Evolutionary conservation across 108 stramenopile genomes (phyloP), one percentile per base, ranked within the genome.

Genomic region (Nitzschia sp.): DNA sequence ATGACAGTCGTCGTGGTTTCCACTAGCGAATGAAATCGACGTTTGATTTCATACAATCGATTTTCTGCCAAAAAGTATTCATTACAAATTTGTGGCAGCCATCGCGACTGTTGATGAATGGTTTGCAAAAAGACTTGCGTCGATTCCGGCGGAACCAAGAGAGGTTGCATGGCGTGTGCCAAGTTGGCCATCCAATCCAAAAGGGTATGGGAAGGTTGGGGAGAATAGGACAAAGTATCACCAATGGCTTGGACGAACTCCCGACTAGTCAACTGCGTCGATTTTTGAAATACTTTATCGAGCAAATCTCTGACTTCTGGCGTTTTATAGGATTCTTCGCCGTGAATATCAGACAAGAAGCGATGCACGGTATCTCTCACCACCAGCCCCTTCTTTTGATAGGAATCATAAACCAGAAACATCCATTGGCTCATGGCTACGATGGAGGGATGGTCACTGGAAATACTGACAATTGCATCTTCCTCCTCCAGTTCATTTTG

Each of bases 321-420:
- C 38, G 73, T 63, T 58, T 91, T 87, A 71, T 79, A 86, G 30
- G 83, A 85, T 28, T 89, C 87, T 53, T 94, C 92, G 31, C 92
- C 92, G 32, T 94, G 77, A 25, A 94, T 76, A 45, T 94, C 92
- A 16, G 84, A 78, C 36, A 94, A 59, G 73, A 91, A 94, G 50
- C 90, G 78, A 65, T 91, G 92, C 2, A 94, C 33, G 28, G 90
- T 94, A 67, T 94, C 92, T 34, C 92, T 59, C 19, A 76, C 69
- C 23, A 94, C 53, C 8, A 66, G 47, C 1, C 85, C 81, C 63
- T 85, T 87, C 35, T 90, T 89, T 77, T 89, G 88, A 53, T 86
- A 94, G 22, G 82, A 75, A 78, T 94, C 92, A 45, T 94, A 94
- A 16, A 94, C 69, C 11, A 84, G 72, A 66, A 84, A 94, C 29